Percentiles rank a stretch among this genome's conserved stretches.
These are phyloP conservation scores for Globisporangium rhizosaccharum DNA, from an alignment of 352 stramenopile genomes.

Conservation along the genomic window DNA sequence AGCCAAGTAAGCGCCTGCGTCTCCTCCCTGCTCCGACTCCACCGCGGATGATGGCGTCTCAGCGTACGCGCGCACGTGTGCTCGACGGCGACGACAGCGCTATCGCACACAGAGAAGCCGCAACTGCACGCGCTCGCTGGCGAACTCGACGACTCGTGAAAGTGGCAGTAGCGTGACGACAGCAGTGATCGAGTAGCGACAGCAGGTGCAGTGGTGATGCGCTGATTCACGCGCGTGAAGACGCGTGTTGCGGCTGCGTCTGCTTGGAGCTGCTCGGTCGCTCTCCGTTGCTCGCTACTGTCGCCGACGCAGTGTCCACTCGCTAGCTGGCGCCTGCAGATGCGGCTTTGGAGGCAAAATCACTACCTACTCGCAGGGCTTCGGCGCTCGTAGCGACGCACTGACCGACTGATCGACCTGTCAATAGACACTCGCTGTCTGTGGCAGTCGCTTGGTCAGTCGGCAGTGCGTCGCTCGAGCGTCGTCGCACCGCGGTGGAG, in stretches of 20 bases:
- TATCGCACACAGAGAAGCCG: constrained; percentile 12
- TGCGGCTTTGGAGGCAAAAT: constrained; percentile 66
- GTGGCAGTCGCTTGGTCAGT: no score
- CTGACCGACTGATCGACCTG: not conserved
- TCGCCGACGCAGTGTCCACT: not conserved
- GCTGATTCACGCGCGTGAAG: not conserved
- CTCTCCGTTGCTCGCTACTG: not conserved
- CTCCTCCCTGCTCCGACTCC: not conserved
- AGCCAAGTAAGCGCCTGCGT: constrained; percentile 29
- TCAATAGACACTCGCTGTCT: no score
- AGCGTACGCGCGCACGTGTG: not conserved
- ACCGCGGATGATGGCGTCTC: not conserved
- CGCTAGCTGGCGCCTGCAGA: constrained; percentile 17
- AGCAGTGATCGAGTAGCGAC: not conserved
- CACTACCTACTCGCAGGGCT: constrained; percentile 20
- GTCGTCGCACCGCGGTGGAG: constrained; percentile 16
- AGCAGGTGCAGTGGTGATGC: not conserved
- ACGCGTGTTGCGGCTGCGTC: not conserved
- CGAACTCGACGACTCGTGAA: constrained; percentile 10
- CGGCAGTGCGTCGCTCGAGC: not conserved
- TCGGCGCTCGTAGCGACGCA: not conserved
- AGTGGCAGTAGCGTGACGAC: not conserved
- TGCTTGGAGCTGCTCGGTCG: constrained; percentile 7
- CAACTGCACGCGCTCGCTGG: constrained; percentile 10
- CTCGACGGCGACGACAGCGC: no score